Conservation (phyloP, 2,329 filamentous ascomycete species). For the Colletotrichum shisoi region DNA sequence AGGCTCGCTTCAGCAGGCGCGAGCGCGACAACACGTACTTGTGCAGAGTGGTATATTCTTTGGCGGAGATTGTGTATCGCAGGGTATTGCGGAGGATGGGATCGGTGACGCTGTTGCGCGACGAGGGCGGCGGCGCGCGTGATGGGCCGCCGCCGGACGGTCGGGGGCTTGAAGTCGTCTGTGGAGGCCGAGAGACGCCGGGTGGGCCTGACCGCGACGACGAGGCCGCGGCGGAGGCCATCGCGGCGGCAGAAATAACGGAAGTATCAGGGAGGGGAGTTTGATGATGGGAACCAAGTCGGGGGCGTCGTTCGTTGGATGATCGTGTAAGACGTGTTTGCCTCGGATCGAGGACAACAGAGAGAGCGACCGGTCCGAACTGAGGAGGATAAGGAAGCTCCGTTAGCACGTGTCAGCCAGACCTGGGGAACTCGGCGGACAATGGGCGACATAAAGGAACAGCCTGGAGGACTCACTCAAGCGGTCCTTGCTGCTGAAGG, state of each 20-base stretch:
- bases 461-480: not conserved
- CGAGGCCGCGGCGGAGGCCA: conserved; percentile 36
- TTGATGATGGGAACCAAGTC: not conserved
- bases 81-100: conserved; percentile 84
- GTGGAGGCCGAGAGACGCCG: conserved; percentile 13
- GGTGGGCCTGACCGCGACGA: conserved; percentile 37
- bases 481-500: not conserved
- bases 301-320: not conserved
- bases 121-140: conserved; percentile 23
- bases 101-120: conserved; percentile 54
- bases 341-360: not conserved
- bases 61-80: conserved; percentile 83
- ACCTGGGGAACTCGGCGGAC: conserved; percentile 1
- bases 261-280: too few species aligned
- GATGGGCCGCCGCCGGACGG: conserved; percentile 30
- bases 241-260: conserved; percentile 1
- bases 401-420: conserved; percentile 33
- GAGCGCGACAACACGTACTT: conserved; percentile 82
- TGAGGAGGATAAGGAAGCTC: conserved; percentile 25
- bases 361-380: conserved; percentile 20
- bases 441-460: conserved; percentile 5
- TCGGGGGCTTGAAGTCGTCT: conserved; percentile 27
- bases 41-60: conserved; percentile 86
- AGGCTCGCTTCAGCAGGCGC: conserved; percentile 61
- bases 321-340: not conserved